Conservation (phyloP, 2,329 filamentous ascomycete species). For the Alternaria sp. region DNA sequence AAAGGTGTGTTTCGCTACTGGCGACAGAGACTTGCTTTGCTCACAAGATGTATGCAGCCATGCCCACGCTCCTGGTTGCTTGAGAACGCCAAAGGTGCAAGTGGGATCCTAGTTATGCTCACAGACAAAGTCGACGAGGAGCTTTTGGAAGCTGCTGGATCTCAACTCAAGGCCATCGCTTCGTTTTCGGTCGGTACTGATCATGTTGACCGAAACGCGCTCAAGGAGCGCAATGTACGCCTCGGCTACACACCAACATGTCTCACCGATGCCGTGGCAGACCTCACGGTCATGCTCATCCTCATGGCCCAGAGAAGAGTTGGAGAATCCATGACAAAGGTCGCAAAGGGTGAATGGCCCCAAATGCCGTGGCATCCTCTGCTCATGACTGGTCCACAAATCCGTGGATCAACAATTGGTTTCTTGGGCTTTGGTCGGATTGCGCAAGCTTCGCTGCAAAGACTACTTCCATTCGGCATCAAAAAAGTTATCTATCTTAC, state of each 20-base stretch:
- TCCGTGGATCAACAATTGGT: conserved; percentile 35
- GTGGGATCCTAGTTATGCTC: conserved; percentile 41
- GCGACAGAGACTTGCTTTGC: background rate
- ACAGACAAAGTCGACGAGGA: conserved; percentile 40
- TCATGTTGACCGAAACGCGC: conserved; percentile 35
- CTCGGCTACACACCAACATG: conserved; percentile 44
- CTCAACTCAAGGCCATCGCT: conserved; percentile 36
- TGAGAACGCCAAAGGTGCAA: conserved; percentile 33
- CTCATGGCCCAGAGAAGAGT: conserved; percentile 44
- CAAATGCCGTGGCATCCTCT: conserved; percentile 44
- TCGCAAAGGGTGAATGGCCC: conserved; percentile 38
- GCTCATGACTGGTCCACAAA: conserved; percentile 42
- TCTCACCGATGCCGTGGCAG: conserved; percentile 44
- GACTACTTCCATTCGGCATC: conserved; percentile 41
- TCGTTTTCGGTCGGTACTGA: conserved; percentile 47
- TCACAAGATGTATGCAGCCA: conserved; percentile 29
- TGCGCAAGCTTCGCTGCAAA: conserved; percentile 36
- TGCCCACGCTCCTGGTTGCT: conserved; percentile 42
- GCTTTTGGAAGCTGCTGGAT: conserved; percentile 33
- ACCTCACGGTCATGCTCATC: conserved; percentile 43
- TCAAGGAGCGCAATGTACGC: conserved; percentile 39
- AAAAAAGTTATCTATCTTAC: conserved; percentile 38
- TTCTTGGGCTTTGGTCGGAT: conserved; percentile 45
- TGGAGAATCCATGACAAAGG: conserved; percentile 38
- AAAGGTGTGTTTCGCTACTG: conserved; percentile 19